Percentiles rank a stretch among this genome's conserved stretches.
phyloP scores from a whole-genome alignment of 805 yeast genomes.

The Ogataea saltuana region DNA sequence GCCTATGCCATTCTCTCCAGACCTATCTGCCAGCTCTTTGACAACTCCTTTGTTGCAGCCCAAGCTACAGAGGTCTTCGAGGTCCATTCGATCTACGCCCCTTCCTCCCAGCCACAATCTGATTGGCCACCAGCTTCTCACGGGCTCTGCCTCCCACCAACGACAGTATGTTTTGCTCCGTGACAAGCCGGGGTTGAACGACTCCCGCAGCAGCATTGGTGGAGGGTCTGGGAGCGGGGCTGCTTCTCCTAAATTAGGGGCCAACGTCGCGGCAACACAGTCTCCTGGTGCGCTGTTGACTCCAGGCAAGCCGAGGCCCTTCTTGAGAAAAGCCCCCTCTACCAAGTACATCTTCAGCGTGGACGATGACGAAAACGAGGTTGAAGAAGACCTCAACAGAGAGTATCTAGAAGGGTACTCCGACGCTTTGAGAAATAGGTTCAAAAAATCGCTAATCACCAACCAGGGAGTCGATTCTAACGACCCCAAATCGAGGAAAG shows the following conservation, averaged over 20 bases:
- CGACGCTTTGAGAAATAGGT: slow-evolving; percentile 60
- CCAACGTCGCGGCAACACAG: slow-evolving; percentile 15
- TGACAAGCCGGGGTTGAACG: slow-evolving; percentile 24
- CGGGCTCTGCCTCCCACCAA: slow-evolving; percentile 32
- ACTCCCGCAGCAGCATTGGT: slow-evolving; percentile 1
- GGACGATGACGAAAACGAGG: slow-evolving; percentile 78
- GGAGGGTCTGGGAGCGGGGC: slow-evolving; percentile 8
- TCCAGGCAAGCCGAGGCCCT: slow-evolving; percentile 26
- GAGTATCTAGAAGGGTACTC: slow-evolving; percentile 71
- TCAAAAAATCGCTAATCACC: slow-evolving; percentile 32
- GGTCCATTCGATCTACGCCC: slow-evolving; percentile 21
- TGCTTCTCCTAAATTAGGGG: slow-evolving; percentile 18
- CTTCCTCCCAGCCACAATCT: slow-evolving; percentile 28
- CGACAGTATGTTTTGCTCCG: slow-evolving; percentile 35
- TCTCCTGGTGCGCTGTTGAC: slow-evolving; percentile 3
- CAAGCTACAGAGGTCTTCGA: slow-evolving; percentile 14
- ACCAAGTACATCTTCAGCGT: slow-evolving; percentile 61
- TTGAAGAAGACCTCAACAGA: slow-evolving; percentile 57
- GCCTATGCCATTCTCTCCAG: slow-evolving; percentile 13
- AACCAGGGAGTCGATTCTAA: slow-evolving; percentile 2
- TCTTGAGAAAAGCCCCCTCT: slow-evolving; percentile 30
- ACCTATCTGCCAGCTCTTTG: too few relatives aligned
- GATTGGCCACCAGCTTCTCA: slow-evolving; percentile 17
- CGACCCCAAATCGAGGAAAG: slow-evolving; percentile 17
- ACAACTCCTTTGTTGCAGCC: too few relatives aligned